These are phyloP conservation scores for Saccharomyces hybrid DNA, from an alignment of 1,139 yeast species.

Conservation along the genomic window DNA sequence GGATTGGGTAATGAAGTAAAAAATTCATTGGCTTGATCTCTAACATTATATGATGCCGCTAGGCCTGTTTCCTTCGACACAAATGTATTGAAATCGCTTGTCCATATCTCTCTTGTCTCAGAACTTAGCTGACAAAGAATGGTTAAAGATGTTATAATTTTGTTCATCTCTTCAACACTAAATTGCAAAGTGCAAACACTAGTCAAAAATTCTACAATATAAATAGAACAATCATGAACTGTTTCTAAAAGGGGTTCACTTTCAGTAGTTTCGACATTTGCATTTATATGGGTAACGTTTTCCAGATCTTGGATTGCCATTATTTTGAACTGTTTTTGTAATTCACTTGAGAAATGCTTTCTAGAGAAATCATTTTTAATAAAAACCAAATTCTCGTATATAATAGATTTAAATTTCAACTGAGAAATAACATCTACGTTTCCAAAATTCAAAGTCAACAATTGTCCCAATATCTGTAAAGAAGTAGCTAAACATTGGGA, in stretches of 20 bases:
- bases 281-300: slow-evolving; percentile 7
- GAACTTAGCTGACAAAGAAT: slow-evolving; percentile 24
- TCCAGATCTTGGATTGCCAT: slow-evolving; percentile 21
- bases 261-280: background rate
- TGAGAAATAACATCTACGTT: background rate
- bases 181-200: slow-evolving; percentile 16
- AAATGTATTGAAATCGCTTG: slow-evolving; percentile 54
- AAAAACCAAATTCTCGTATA: slow-evolving; percentile 26
- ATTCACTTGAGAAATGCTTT: slow-evolving; percentile 18
- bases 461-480: slow-evolving; percentile 10
- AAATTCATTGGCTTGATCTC: slow-evolving; percentile 48
- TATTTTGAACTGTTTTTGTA: slow-evolving; percentile 10
- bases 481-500: slow-evolving; percentile 12
- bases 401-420: slow-evolving; percentile 17
- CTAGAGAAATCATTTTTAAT: slow-evolving; percentile 32
- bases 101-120: slow-evolving; percentile 34
- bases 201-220: slow-evolving; percentile 28
- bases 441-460: slow-evolving; percentile 12
- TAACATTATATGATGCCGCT: slow-evolving; percentile 38
- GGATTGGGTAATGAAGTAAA: slow-evolving; percentile 23
- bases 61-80: slow-evolving; percentile 70
- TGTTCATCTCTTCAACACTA: slow-evolving; percentile 8
- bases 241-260: slow-evolving; percentile 12
- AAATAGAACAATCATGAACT: slow-evolving; percentile 31
- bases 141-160: slow-evolving; percentile 12